phyloP scores from a whole-genome alignment of 176 grass and related monocot species.

The Cymbopogon citratus region DNA sequence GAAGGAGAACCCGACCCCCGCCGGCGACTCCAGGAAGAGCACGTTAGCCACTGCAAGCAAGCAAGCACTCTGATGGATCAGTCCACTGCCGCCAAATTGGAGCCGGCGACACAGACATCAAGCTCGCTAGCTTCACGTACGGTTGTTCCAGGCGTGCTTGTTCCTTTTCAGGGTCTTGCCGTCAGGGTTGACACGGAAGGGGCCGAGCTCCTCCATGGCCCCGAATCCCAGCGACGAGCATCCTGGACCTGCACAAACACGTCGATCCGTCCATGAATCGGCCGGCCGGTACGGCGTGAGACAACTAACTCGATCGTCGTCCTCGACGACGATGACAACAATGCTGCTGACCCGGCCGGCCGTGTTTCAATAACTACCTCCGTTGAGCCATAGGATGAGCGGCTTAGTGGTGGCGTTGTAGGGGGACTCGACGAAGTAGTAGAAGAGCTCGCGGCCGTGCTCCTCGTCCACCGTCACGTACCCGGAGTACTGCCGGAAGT shows the following conservation, averaged over 20 bases:
- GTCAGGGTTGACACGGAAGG: constrained; percentile 42
- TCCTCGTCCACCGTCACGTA: constrained; percentile 39
- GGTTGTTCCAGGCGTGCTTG: constrained; percentile 45
- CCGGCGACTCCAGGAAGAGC: constrained; percentile 47
- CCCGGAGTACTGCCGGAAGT: constrained; percentile 44
- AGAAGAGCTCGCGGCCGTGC: constrained; percentile 43
- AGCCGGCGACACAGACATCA: too few species aligned
- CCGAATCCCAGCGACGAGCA: constrained; percentile 56
- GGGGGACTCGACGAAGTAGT: constrained; percentile 52
- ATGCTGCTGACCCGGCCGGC: too few species aligned
- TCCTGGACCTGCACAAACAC: constrained; percentile 30
- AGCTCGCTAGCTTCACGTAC: background rate
- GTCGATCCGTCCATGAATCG: background rate
- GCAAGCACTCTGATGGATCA: background rate
- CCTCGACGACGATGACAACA: background rate
- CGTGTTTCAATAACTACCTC: background rate
- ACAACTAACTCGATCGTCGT: background rate
- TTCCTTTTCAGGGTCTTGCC: constrained; percentile 37
- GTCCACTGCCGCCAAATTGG: background rate
- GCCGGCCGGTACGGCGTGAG: background rate
- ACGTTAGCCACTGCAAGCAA: constrained; percentile 41
- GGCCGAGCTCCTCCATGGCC: constrained; percentile 53
- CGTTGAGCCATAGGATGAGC: constrained; percentile 66
- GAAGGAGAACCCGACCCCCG: constrained; percentile 49
- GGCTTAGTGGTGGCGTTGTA: constrained; percentile 15